Conservation (phyloP, 2,329 filamentous ascomycete genomes). For the Penicillium sp. region DNA sequence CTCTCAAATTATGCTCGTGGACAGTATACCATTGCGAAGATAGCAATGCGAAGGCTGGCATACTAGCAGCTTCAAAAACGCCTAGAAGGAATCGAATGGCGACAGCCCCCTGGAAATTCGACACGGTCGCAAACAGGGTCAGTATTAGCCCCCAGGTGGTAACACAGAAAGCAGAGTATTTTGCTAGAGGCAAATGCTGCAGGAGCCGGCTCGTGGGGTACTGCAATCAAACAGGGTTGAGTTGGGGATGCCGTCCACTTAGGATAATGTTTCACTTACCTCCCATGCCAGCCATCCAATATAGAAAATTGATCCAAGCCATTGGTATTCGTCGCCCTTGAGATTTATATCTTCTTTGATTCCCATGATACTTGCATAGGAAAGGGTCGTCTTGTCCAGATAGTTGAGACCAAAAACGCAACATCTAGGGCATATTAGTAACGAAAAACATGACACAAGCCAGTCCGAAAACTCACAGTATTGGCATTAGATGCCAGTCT, state of each 20-base stretch:
- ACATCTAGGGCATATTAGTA: not conserved
- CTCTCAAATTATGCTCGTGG: not conserved
- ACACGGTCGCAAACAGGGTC: not conserved
- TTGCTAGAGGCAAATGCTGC: conserved; percentile 50
- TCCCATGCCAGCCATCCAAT: conserved; percentile 41
- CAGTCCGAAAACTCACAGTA: not conserved
- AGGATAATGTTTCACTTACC: not conserved
- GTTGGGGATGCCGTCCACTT: not conserved
- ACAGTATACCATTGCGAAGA: not conserved
- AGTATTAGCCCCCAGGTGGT: not conserved
- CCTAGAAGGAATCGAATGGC: not conserved
- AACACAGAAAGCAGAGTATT: conserved; percentile 21
- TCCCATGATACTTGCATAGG: conserved; percentile 56
- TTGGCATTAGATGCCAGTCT: not conserved
- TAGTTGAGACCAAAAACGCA: not conserved
- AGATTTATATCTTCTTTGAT: conserved; percentile 51
- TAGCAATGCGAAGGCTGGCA: not conserved
- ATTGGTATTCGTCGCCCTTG: conserved; percentile 41
- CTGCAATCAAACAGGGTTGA: not conserved
- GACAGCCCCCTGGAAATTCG: not conserved
- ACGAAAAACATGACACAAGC: not conserved
- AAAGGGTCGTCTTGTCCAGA: conserved; percentile 29
- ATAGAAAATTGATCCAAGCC: conserved; percentile 48
- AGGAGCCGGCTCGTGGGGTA: conserved; percentile 35
- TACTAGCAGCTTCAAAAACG: not conserved